Conservation (phyloP, 345 rosid species). For the Hibiscus tridactylites region DNA sequence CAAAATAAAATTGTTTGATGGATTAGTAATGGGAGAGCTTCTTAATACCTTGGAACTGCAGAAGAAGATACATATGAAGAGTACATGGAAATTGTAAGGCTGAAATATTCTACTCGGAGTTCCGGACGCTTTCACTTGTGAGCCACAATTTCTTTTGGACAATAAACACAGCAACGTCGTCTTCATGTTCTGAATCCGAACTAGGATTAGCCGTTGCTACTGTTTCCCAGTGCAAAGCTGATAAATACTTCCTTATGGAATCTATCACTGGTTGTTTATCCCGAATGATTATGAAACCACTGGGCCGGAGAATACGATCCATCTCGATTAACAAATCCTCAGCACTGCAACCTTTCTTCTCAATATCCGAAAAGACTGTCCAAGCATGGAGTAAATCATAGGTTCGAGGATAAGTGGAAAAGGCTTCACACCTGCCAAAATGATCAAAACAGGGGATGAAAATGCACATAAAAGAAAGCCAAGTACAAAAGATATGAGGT, state of each 20-base stretch:
- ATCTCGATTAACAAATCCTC: constrained; percentile 85
- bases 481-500: background rate
- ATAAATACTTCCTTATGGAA: constrained; percentile 52
- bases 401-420: constrained; percentile 84
- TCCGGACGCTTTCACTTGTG: constrained; percentile 68
- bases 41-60: constrained; percentile 19
- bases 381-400: constrained; percentile 84
- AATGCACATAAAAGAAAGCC: background rate
- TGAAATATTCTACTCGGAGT: constrained; percentile 37
- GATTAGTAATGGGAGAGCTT: constrained; percentile 14
- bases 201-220: constrained; percentile 40
- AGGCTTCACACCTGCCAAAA: constrained; percentile 80
- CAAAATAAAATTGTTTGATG: constrained; percentile 31
- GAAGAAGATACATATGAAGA: background rate
- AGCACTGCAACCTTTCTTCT: constrained; percentile 63
- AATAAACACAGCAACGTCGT: constrained; percentile 42
- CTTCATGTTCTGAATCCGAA: constrained; percentile 45
- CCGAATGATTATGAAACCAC: constrained; percentile 62
- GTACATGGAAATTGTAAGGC: background rate
- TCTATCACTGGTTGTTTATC: constrained; percentile 60
- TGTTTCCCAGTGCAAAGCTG: constrained; percentile 78
- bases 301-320: constrained; percentile 92
- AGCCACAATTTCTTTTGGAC: constrained; percentile 82
- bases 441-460: constrained; percentile 1
- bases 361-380: constrained; percentile 57